Conservation (phyloP, 2,329 filamentous ascomycete genomes). For the Monascus ruber region DNA sequence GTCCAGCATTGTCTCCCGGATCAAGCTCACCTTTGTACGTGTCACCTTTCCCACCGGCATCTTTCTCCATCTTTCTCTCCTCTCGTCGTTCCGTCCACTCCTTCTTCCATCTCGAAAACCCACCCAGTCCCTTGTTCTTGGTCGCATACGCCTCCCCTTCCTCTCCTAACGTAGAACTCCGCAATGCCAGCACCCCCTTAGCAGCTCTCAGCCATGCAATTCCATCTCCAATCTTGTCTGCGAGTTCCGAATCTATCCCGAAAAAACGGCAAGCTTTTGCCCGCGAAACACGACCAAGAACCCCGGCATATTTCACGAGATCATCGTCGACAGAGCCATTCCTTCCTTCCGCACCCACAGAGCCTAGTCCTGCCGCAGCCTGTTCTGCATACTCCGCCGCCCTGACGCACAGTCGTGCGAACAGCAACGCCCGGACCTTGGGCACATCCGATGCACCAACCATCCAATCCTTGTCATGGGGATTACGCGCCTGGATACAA, state of each 20-base stretch:
- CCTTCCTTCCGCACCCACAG: constrained; percentile 18
- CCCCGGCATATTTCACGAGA: constrained; percentile 62
- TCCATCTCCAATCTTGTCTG: constrained; percentile 67
- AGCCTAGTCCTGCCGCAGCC: constrained; percentile 44
- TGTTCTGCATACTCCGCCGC: constrained; percentile 77
- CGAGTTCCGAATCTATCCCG: constrained; percentile 75
- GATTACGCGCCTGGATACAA: constrained; percentile 70
- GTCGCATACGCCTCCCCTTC: constrained; percentile 32
- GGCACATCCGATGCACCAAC: constrained; percentile 79
- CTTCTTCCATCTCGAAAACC: constrained; percentile 51
- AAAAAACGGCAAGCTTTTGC: constrained; percentile 86
- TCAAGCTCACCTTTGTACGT: constrained; percentile 20
- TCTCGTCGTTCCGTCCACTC: constrained; percentile 68
- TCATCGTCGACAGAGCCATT: constrained; percentile 44
- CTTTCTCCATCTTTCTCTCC: constrained; percentile 66
- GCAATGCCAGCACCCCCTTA: constrained; percentile 60
- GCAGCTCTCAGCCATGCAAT: constrained; percentile 80
- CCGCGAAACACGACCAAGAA: constrained; percentile 61
- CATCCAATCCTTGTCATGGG: constrained; percentile 90
- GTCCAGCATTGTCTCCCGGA: constrained; percentile 65
- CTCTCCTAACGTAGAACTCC: constrained; percentile 29
- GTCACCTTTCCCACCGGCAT: constrained; percentile 28
- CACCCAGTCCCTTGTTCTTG: constrained; percentile 11
- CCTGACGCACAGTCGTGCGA: constrained; percentile 76
- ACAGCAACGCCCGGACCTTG: constrained; percentile 78